A percentile compares a stretch with the other conserved stretches of the same genome.
Conservation (phyloP, 2,329 filamentous ascomycete genomes). For the Atkinsonella hypoxylon region DNA sequence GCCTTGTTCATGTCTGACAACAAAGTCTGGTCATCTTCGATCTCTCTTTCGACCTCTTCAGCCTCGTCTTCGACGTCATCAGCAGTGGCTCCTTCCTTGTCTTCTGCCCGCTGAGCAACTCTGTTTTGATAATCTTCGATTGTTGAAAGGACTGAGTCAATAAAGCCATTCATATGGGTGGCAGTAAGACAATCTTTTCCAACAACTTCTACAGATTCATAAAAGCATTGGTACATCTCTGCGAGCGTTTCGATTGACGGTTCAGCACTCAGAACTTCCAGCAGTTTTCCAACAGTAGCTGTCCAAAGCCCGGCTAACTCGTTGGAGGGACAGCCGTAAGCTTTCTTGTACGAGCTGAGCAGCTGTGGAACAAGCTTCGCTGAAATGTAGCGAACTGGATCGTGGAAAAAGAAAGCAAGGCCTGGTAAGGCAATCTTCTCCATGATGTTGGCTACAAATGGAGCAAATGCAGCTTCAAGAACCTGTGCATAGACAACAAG, state of each 20-base stretch:
- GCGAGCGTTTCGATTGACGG: conserved; percentile 92
- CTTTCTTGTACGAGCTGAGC: conserved; percentile 86
- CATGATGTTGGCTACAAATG: conserved; percentile 87
- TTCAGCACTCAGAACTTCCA: conserved; percentile 88
- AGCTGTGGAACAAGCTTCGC: conserved; percentile 91
- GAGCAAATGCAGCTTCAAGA: conserved; percentile 83
- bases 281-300: conserved; percentile 74
- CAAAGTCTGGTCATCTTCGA: conserved; percentile 94
- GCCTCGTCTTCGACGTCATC: conserved; percentile 86
- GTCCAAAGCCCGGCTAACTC: conserved; percentile 77
- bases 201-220: conserved; percentile 91
- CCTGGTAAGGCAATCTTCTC: conserved; percentile 91
- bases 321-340: conserved; percentile 68
- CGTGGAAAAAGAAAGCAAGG: conserved; percentile 97
- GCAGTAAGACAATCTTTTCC: conserved; percentile 70
- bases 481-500: conserved; percentile 96
- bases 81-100: conserved; percentile 57
- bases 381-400: conserved; percentile 88
- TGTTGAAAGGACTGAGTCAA: conserved; percentile 72
- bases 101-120: conserved; percentile 71
- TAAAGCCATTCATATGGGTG: conserved; percentile 76
- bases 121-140: conserved; percentile 88
- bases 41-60: conserved; percentile 77
- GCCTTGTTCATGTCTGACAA: conserved; percentile 99
- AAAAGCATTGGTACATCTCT: conserved; percentile 99